A percentile compares a stretch with the other conserved stretches of the same genome.
Evolutionary conservation across 2,329 filamentous ascomycete species (phyloP).

Genomic region (Cytospora leucostoma): DNA sequence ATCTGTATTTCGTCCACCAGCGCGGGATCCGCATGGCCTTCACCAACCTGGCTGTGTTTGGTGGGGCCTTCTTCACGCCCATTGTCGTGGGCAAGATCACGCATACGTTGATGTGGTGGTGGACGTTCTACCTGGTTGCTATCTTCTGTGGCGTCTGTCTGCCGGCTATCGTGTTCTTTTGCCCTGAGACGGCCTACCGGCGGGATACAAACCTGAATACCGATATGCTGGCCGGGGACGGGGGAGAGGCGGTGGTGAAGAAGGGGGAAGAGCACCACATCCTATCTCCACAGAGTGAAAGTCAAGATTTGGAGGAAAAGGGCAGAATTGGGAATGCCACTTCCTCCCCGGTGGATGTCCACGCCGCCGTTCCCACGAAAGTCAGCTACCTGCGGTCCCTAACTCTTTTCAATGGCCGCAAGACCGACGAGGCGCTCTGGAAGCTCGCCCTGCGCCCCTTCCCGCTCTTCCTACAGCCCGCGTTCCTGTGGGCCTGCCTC

Average conservation of each 20-base stretch:
- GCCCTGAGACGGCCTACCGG: slow-evolving; percentile 80
- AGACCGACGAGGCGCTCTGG: slow-evolving; percentile 74
- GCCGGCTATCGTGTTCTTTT: slow-evolving; percentile 72
- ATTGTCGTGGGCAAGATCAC: slow-evolving; percentile 91
- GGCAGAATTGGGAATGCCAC: slow-evolving; percentile 36
- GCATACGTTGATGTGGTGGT: slow-evolving; percentile 72
- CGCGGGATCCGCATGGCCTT: slow-evolving; percentile 87
- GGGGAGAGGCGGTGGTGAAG: background rate
- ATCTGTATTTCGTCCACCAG: slow-evolving; percentile 87
- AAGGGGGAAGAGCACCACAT: slow-evolving; percentile 6
- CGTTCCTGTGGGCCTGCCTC: slow-evolving; percentile 76
- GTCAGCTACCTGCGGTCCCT: slow-evolving; percentile 64
- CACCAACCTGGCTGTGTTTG: slow-evolving; percentile 59
- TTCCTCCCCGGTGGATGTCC: background rate
- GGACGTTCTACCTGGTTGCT: slow-evolving; percentile 85
- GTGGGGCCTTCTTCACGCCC: slow-evolving; percentile 68
- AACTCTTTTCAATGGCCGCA: slow-evolving; percentile 76
- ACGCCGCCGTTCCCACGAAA: slow-evolving; percentile 40
- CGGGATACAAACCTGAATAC: slow-evolving; percentile 69
- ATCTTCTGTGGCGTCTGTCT: slow-evolving; percentile 77
- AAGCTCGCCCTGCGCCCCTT: slow-evolving; percentile 71
- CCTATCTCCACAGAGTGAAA: background rate
- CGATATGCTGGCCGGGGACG: slow-evolving; percentile 55
- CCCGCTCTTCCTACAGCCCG: slow-evolving; percentile 80
- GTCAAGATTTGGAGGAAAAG: slow-evolving; percentile 19